A percentile compares a stretch with the other conserved stretches of the same genome.
These are phyloP conservation scores for Brassica napus DNA, from an alignment of 345 rosid genomes.

Conservation along the genomic window Da-Ae NC_063447.1:33253001-33253500, in stretches of 20 bases:
- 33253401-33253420: slow-evolving; percentile 21
- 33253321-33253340: background rate
- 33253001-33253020: slow-evolving; percentile 30
- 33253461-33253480: background rate
- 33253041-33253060: background rate
- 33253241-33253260: background rate
- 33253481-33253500: background rate
- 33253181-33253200: slow-evolving; percentile 1
- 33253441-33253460: background rate
- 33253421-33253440: background rate
- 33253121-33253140: slow-evolving; percentile 20
- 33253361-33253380: background rate
- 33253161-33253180: slow-evolving; percentile 13
- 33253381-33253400: background rate
- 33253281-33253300: background rate
- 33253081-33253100: background rate
- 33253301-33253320: background rate
- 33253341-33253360: background rate
- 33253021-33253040: slow-evolving; percentile 26
- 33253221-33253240: slow-evolving; percentile 34
- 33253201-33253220: slow-evolving; percentile 34
- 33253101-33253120: slow-evolving; percentile 4
- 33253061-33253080: background rate
- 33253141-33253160: slow-evolving; percentile 24
- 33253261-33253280: slow-evolving; percentile 11